Base-by-base conservation (phyloP, 352 stramenopile genomes). In the Albugo candida region DNA sequence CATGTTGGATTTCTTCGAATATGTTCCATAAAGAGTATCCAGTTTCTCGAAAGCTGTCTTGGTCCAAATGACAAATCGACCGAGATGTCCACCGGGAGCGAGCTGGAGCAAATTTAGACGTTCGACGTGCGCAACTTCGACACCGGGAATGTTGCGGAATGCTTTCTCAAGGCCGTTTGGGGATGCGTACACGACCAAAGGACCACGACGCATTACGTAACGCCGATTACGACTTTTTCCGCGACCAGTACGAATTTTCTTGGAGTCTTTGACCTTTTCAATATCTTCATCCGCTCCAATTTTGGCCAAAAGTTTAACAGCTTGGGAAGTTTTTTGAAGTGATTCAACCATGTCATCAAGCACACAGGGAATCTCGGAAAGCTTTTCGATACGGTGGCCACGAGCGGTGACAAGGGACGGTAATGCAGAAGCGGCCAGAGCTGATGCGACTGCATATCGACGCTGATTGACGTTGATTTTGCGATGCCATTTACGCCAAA, bases 391-490 rank as follows among this genome's bases (percentile, higher is more conserved):
- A 52, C 76, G 71, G 85, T 99, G 95, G 54, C 95, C 95, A 73
- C 95, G 93, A 35, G 94, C 94, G 66, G 96, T 97, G 40, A 99
- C 95, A 24, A 99, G 80, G 18, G 94, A 76, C 48, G 95, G 94
- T 13, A 98, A 74, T 24, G 94, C 95, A 48, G 93, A 96, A 35
- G 95, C 95, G 56, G 95, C 95, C 19, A 99, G 70, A 50, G 94
- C 93, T 47, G 95, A 99, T 8, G 91, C 91, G 37, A 98, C 80
- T 46, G 95, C 95, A 64, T 97, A 99, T 53, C 92, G 80, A 61
- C 93, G 93, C 75, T 98, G 93, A 73, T 95, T 98, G 55, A 96
- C 73, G 66, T 98, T 98, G 62, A 98, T 95, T 71, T 97, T 97
- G 58, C 88, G 79, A 79, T 98, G 93, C 95, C 95, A 99, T 71